phyloP scores from a whole-genome alignment of 1,139 yeast species.

The Yamadazyma mexicana region DNA sequence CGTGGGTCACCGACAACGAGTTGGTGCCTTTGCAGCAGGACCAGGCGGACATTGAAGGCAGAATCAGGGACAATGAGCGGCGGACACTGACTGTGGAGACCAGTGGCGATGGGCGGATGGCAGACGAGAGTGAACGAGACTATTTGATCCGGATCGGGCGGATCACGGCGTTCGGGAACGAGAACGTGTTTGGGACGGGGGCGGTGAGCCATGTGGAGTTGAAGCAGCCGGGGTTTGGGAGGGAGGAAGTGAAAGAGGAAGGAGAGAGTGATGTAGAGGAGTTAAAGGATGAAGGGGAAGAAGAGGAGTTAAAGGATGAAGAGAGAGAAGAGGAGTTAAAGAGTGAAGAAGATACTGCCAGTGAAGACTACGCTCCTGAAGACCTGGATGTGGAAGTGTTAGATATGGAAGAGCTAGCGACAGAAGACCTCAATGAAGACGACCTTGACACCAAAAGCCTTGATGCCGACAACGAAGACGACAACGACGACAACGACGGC shows the following conservation, averaged over 20 bases:
- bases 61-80: slow-evolving; percentile 45
- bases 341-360: slow-evolving; percentile 13
- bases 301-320: slow-evolving; percentile 1
- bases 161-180: slow-evolving; percentile 88
- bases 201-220: slow-evolving; percentile 33
- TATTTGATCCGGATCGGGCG: slow-evolving; percentile 85
- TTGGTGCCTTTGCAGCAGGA: slow-evolving; percentile 57
- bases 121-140: slow-evolving; percentile 78
- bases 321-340: slow-evolving; percentile 13
- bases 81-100: slow-evolving; percentile 20
- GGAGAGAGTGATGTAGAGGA: slow-evolving; percentile 4
- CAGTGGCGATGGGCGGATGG: slow-evolving; percentile 33
- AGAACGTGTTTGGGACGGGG: slow-evolving; percentile 48
- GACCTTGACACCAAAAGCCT: slow-evolving; percentile 13
- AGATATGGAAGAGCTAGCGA: slow-evolving; percentile 15
- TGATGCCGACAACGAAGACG: slow-evolving; percentile 66
- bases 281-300: slow-evolving; percentile 5
- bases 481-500: slow-evolving; percentile 47
- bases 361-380: slow-evolving; percentile 4
- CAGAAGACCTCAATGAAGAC: slow-evolving; percentile 13
- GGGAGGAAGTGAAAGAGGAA: slow-evolving; percentile 5
- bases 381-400: slow-evolving; percentile 1
- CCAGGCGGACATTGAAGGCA: slow-evolving; percentile 58
- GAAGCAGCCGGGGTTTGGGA: slow-evolving; percentile 38
- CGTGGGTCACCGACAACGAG: slow-evolving; percentile 51